Evolutionary conservation across 139 green algal species (phyloP).

Genomic region (Chlorokybus atmophyticus): DNA sequence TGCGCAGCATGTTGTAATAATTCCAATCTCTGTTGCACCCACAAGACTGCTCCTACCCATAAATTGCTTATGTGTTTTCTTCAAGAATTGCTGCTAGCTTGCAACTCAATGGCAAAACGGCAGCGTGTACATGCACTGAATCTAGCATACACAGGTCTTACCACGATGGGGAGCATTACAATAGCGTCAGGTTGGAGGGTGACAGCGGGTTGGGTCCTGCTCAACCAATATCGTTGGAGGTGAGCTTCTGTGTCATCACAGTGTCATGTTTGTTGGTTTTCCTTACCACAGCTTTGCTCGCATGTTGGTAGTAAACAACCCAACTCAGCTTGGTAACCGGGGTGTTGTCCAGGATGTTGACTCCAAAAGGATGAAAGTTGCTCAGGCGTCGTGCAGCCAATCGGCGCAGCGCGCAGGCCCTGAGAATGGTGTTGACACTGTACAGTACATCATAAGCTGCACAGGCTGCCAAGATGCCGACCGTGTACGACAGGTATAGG

Average conservation of each 20-base stretch:
- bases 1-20: too few relatives aligned
- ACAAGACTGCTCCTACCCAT: too few relatives aligned
- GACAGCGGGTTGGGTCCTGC: conserved; percentile 27
- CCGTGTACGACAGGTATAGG: too few relatives aligned
- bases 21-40: too few relatives aligned
- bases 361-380: neutral
- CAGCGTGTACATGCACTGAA: too few relatives aligned
- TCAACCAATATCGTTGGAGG: conserved; percentile 9
- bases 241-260: neutral
- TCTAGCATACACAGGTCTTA: conserved; percentile 25
- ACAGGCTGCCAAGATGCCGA: neutral
- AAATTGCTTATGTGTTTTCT: too few relatives aligned
- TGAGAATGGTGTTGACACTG: neutral
- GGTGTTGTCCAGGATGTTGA: neutral
- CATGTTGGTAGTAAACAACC: neutral
- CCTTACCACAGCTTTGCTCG: too few relatives aligned
- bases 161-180: conserved; percentile 56
- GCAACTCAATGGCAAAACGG: too few relatives aligned
- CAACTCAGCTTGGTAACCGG: neutral
- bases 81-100: too few relatives aligned
- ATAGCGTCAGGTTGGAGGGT: conserved; percentile 35
- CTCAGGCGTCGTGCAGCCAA: neutral
- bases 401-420: neutral
- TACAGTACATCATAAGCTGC: neutral
- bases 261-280: too few relatives aligned